These are phyloP conservation scores for Tolypocladium inflatum DNA, from an alignment of 2,329 filamentous ascomycete species.

Conservation along the genomic window DNA sequence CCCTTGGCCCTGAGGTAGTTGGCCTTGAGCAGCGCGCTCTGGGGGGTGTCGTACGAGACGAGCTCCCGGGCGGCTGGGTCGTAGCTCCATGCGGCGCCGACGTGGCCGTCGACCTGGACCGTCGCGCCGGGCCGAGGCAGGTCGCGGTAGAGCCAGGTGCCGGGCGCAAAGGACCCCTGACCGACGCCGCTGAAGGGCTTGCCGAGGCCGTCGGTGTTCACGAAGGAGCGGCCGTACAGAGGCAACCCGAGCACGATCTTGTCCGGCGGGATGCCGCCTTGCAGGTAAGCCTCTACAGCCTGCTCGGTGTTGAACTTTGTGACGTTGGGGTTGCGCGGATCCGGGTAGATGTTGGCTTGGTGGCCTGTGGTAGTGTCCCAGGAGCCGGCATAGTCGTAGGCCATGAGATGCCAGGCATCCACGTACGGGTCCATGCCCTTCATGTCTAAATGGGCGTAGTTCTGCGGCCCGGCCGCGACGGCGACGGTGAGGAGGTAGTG, in stretches of 20 bases:
- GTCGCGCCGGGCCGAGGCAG: slow-evolving; percentile 52
- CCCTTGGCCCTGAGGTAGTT: slow-evolving; percentile 48
- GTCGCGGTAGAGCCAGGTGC: slow-evolving; percentile 65
- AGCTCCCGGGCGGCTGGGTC: slow-evolving; percentile 48
- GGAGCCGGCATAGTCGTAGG: slow-evolving; percentile 61
- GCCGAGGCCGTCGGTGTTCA: slow-evolving; percentile 57
- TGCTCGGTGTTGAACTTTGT: slow-evolving; percentile 62
- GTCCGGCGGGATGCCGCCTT: slow-evolving; percentile 43
- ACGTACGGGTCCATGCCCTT: slow-evolving; percentile 45
- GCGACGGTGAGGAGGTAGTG: slow-evolving; percentile 44
- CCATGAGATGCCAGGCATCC: slow-evolving; percentile 55
- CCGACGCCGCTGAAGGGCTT: slow-evolving; percentile 54
- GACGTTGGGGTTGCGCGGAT: slow-evolving; percentile 35
- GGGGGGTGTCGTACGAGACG: slow-evolving; percentile 59
- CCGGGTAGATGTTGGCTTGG: slow-evolving; percentile 58
- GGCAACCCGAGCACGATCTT: slow-evolving; percentile 73
- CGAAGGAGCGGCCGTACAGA: slow-evolving; percentile 70
- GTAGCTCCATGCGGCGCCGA: slow-evolving; percentile 64
- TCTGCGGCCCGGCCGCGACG: slow-evolving; percentile 34
- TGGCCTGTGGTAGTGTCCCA: slow-evolving; percentile 58
- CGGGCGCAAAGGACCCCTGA: slow-evolving; percentile 44
- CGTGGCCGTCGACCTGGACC: slow-evolving; percentile 45
- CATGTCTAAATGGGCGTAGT: slow-evolving; percentile 42
- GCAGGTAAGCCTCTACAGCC: slow-evolving; percentile 45
- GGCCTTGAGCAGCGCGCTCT: slow-evolving; percentile 51